Base-by-base conservation (phyloP, 2,329 filamentous ascomycete species). In the Xylariaceae sp. region DNA sequence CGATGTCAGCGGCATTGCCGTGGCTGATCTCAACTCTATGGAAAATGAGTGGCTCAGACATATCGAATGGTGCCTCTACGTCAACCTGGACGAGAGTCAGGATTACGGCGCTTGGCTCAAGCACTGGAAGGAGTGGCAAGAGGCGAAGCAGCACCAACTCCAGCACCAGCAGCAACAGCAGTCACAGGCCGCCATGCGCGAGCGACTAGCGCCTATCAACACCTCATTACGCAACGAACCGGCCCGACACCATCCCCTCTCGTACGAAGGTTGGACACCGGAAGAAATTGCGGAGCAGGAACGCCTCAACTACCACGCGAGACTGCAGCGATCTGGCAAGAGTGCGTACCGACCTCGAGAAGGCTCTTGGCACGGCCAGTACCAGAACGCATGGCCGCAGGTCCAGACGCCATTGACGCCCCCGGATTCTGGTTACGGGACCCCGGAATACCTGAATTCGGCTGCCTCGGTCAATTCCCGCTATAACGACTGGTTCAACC, bases 1-100 rank as follows among this genome's bases (percentile, higher is more conserved):
- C 5, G 89, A 95, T 55, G 89, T 95, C 33, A 94, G 87, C 60
- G 86, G 85, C 41, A 94, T 95, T 46, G 70, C 80, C 19, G 87
- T 94, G 14, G 63, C 73, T 3, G 87, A 94, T 53, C 71, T 95
- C 47, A 94, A 94, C 63, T 68, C 72, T 39, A 74, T 94, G 57
- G 89, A 95, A 66, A 77, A 82, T 50, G 83, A 93, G 49, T 95
- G 89, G 89, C 72, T 95, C 25, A 70, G 77, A 35, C 79, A 80
- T 26, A 92, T 93, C 56, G 71, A 77, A 47, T 94, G 86, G 81
- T 73, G 80, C 45, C 77, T 95, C 34, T 92, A 94, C 55, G 83
- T 92, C 55, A 88, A 93, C 53, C 78, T 89, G 18, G 75, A 85
- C 44, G 75, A 80, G 49, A 78, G 80, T 53, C 78, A 87, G 52